Conservation (phyloP, 2,329 filamentous ascomycete species). For the Thielaviopsis populi region DNA sequence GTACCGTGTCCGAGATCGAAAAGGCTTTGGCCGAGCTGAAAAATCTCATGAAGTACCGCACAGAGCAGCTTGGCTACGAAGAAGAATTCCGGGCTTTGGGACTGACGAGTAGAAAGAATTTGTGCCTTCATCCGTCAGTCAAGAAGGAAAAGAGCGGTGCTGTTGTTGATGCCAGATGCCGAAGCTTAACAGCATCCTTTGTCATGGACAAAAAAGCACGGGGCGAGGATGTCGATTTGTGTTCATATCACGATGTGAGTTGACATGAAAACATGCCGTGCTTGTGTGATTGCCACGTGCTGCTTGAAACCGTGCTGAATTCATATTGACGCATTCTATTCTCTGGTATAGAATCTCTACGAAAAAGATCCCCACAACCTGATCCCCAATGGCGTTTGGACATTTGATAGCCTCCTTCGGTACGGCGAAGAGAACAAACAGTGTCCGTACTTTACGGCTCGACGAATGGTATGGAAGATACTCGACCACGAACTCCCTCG, state of each 20-base stretch:
- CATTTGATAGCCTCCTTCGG: constrained; percentile 69
- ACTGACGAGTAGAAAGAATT: constrained; percentile 88
- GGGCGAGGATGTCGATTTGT: constrained; percentile 86
- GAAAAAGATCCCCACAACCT: constrained; percentile 88
- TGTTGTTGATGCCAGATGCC: constrained; percentile 88
- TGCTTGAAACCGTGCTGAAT: neutral
- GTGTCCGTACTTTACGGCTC: constrained; percentile 90
- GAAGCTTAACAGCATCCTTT: constrained; percentile 89
- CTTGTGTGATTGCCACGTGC: too few species aligned
- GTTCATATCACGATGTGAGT: constrained; percentile 80
- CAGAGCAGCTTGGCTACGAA: constrained; percentile 71
- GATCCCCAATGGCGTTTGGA: constrained; percentile 90
- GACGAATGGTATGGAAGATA: constrained; percentile 58
- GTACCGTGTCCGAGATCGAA: constrained; percentile 99
- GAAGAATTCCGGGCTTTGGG: constrained; percentile 91
- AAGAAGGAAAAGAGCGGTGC: constrained; percentile 91
- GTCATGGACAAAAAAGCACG: constrained; percentile 95
- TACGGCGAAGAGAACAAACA: constrained; percentile 95
- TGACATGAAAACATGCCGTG: neutral
- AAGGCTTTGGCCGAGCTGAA: constrained; percentile 89
- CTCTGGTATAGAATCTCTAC: constrained; percentile 59
- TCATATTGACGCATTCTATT: neutral
- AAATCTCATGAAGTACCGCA: constrained; percentile 84
- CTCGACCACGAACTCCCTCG: too few species aligned
- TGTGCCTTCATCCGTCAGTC: constrained; percentile 91